Evolutionary conservation across 257 asterid genomes (phyloP).

Genomic region (Lavandula angustifolia): DNA sequence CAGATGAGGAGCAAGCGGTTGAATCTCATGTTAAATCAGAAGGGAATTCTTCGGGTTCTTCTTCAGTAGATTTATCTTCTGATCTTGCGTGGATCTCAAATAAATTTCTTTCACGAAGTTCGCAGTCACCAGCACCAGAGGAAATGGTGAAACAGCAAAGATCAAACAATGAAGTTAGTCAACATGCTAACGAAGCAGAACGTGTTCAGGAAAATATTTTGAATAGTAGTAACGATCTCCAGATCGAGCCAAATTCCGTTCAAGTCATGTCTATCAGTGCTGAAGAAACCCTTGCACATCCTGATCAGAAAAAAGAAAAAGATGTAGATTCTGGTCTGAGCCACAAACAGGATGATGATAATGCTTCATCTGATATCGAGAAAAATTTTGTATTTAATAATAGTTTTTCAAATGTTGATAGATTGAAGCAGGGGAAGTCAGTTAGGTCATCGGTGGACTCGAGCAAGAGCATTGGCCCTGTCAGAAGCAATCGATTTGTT

Average conservation of each 20-base stretch:
- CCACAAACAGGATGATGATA: slow-evolving; percentile 6
- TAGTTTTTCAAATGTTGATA: slow-evolving; percentile 39
- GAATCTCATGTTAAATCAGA: slow-evolving; percentile 39
- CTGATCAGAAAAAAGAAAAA: slow-evolving; percentile 17
- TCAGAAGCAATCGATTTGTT: slow-evolving; percentile 36
- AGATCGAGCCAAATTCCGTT: slow-evolving; percentile 21
- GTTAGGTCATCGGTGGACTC: slow-evolving; percentile 59
- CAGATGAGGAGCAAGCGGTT: slow-evolving; percentile 43
- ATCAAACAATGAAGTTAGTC: slow-evolving; percentile 26
- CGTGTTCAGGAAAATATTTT: slow-evolving; percentile 18
- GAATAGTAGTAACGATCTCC: slow-evolving; percentile 27
- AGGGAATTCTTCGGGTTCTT: slow-evolving; percentile 41
- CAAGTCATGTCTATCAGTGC: slow-evolving; percentile 26
- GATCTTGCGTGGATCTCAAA: slow-evolving; percentile 60
- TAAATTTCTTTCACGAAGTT: slow-evolving; percentile 43
- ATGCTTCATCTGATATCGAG: slow-evolving; percentile 6
- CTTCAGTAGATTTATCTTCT: slow-evolving; percentile 55
- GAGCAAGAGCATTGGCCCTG: slow-evolving; percentile 48
- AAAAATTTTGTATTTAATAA: slow-evolving; percentile 32
- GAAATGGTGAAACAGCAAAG: slow-evolving; percentile 33
- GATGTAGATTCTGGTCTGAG: slow-evolving; percentile 3
- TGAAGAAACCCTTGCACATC: slow-evolving; percentile 25
- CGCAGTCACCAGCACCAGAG: slow-evolving; percentile 38
- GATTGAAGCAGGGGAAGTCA: slow-evolving; percentile 50
- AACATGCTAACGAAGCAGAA: slow-evolving; percentile 26